These are phyloP conservation scores for Claviceps sorghi DNA, from an alignment of 2,329 filamentous ascomycete species.

Conservation along the genomic window DNA sequence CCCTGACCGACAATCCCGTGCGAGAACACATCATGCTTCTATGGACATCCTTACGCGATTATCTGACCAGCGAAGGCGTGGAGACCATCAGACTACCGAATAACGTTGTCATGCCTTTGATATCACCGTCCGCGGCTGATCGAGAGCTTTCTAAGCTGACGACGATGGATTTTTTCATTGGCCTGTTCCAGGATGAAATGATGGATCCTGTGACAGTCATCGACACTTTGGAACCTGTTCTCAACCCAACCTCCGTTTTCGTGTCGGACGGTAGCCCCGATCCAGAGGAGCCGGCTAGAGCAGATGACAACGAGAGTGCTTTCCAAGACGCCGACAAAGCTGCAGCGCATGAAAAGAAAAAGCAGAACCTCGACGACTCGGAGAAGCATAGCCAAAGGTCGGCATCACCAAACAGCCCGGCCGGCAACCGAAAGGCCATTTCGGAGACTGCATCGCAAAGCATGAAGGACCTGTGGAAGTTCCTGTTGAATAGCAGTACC, in stretches of 20 bases:
- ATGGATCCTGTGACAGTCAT: conserved; percentile 74
- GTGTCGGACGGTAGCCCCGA: conserved; percentile 13
- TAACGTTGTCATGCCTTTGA: conserved; percentile 74
- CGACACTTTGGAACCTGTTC: conserved; percentile 78
- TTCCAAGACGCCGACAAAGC: background rate
- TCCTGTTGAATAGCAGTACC: conserved; percentile 66
- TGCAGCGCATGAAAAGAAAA: background rate
- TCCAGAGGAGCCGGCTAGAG: background rate
- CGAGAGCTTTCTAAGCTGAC: conserved; percentile 84
- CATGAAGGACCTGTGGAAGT: conserved; percentile 68
- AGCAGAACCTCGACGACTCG: background rate
- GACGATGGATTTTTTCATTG: conserved; percentile 91
- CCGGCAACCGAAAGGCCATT: conserved; percentile 23
- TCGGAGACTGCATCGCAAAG: conserved; percentile 39
- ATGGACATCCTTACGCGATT: conserved; percentile 43
- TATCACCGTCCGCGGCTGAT: conserved; percentile 72
- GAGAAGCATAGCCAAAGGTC: conserved; percentile 1
- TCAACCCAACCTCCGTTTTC: conserved; percentile 54
- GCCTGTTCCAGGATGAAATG: conserved; percentile 70
- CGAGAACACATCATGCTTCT: conserved; percentile 42
- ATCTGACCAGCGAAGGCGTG: conserved; percentile 26
- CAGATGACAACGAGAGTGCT: background rate
- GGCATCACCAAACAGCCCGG: background rate
- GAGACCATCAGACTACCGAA: conserved; percentile 54
- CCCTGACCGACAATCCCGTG: conserved; percentile 35